phyloP scores from a whole-genome alignment of 2,329 filamentous ascomycete species.

The Phyllosticta capitalensis region DNA sequence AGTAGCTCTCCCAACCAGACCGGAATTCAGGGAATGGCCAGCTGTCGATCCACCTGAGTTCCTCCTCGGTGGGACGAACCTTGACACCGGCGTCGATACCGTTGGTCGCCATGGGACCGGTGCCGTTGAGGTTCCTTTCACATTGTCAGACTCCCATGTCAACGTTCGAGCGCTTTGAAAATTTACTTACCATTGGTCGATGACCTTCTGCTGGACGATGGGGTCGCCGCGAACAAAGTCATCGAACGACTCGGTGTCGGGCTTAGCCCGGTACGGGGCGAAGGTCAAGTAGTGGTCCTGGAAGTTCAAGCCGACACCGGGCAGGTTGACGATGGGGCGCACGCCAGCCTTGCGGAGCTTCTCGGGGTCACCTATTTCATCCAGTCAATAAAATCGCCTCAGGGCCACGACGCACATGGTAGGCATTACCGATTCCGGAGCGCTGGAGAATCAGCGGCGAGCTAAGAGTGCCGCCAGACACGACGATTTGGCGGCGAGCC shows the following conservation, averaged over 20 bases:
- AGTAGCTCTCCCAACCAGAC: constrained; percentile 70
- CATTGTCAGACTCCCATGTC: not conserved
- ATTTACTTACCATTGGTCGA: constrained; percentile 60
- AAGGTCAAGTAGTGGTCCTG: constrained; percentile 58
- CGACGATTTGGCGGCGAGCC: constrained; percentile 64
- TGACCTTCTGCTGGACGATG: constrained; percentile 62
- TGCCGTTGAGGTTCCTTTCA: constrained; percentile 55
- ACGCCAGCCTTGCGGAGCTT: constrained; percentile 61
- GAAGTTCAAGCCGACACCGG: constrained; percentile 67
- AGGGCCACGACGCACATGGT: constrained; percentile 3
- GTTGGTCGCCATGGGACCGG: constrained; percentile 67
- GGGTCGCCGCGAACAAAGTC: constrained; percentile 69
- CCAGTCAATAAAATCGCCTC: not conserved
- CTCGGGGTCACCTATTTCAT: constrained; percentile 47
- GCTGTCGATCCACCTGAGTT: constrained; percentile 56
- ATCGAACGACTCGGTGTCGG: constrained; percentile 67
- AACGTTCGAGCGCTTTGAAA: too few relatives aligned
- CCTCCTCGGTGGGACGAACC: constrained; percentile 59
- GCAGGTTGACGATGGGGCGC: constrained; percentile 59
- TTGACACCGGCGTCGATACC: constrained; percentile 75
- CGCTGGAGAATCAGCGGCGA: constrained; percentile 67
- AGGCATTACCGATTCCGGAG: constrained; percentile 51
- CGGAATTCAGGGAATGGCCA: constrained; percentile 70
- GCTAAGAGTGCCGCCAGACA: constrained; percentile 63
- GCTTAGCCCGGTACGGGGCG: constrained; percentile 61